Conservation (phyloP, 2,329 filamentous ascomycete species). For the Apiospora koreana region DNA sequence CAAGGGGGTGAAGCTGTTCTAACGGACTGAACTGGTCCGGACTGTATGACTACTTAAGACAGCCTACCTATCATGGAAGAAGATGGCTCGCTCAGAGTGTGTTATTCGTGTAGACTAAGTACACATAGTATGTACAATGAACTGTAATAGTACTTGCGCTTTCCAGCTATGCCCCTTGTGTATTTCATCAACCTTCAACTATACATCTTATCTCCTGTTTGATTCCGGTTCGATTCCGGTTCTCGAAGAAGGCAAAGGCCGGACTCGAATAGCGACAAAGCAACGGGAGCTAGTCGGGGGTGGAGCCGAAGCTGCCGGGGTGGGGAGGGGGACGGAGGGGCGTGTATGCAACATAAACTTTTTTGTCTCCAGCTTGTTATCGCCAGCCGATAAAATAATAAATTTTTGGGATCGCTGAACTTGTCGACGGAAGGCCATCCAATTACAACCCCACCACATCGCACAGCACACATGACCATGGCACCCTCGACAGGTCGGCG, state of each 20-base stretch:
- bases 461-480: constrained; percentile 25
- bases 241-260: neutral
- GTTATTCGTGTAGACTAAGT: neutral
- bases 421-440: neutral
- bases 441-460: neutral
- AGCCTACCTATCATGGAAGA: neutral
- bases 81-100: neutral
- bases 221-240: no score
- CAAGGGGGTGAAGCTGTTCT: constrained; percentile 39
- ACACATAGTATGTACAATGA: neutral
- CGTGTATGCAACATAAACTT: constrained; percentile 20
- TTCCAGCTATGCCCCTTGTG: no score
- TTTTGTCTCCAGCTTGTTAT: constrained; percentile 11
- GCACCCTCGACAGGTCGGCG: constrained; percentile 30
- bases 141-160: neutral
- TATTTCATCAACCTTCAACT: no score
- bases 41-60: neutral
- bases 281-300: constrained; percentile 22
- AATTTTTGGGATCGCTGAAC: constrained; percentile 3
- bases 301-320: neutral
- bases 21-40: neutral
- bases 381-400: neutral
- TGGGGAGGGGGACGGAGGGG: neutral
- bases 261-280: neutral
- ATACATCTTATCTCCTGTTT: no score